Evolutionary conservation across 2,329 filamentous ascomycete species (phyloP).

Genomic region (Fusarium odoratissimum): DNA sequence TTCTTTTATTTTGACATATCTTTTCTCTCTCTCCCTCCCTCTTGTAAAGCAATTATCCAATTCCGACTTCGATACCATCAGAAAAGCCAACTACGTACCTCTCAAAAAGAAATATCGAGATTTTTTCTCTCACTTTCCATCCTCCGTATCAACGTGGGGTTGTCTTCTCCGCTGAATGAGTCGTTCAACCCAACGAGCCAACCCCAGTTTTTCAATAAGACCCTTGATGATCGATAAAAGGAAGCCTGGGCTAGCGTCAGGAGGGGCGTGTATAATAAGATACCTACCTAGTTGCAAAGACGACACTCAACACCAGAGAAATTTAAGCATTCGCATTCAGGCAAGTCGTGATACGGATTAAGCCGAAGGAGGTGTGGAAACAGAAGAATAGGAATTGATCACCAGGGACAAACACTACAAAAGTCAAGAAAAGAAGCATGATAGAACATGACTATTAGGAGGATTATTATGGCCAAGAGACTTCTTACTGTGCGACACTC

Average conservation of each 20-base stretch:
- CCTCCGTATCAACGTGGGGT: conserved; percentile 24
- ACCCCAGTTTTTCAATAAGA: conserved; percentile 22
- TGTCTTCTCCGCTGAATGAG: background rate
- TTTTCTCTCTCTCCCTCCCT: background rate
- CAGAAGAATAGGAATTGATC: background rate
- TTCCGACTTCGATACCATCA: background rate
- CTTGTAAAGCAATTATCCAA: background rate
- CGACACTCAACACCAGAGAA: conserved; percentile 8
- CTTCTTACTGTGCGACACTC: conserved; percentile 4
- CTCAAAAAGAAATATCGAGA: background rate
- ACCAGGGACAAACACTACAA: background rate
- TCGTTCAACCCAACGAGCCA: background rate
- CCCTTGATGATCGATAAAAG: conserved; percentile 18
- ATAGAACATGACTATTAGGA: background rate
- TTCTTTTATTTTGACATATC: background rate
- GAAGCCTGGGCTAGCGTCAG: conserved; percentile 1
- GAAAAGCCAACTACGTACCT: background rate
- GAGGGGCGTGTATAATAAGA: conserved; percentile 11
- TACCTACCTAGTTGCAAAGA: background rate
- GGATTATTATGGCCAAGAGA: background rate
- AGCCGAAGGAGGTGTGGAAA: conserved; percentile 20
- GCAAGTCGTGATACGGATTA: conserved; percentile 25
- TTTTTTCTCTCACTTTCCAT: conserved; percentile 28
- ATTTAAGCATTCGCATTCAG: background rate
- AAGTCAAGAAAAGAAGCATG: background rate